Conservation (phyloP, 441 rosid genomes). For the Populus hybrid region DNA sequence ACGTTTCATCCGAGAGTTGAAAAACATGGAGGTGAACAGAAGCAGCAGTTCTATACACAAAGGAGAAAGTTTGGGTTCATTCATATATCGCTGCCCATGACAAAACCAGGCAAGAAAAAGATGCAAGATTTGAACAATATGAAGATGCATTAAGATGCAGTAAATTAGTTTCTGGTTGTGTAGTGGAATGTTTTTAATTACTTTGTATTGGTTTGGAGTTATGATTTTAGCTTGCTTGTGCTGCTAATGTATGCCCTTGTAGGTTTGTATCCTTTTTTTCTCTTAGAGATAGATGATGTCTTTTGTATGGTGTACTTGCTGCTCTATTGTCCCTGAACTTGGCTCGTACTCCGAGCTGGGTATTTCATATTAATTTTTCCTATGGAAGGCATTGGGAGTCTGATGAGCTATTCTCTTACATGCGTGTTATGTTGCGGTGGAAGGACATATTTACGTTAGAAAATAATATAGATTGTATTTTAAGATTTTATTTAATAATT, state of each 20-base stretch:
- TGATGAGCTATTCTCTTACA: background rate
- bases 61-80: conserved; percentile 93
- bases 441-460: no score
- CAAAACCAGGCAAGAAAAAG: conserved; percentile 74
- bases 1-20: conserved; percentile 43
- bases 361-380: background rate
- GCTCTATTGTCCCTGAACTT: background rate
- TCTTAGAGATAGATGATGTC: conserved; percentile 4
- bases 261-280: background rate
- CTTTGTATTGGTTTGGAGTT: conserved; percentile 19
- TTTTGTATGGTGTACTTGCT: background rate
- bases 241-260: conserved; percentile 3
- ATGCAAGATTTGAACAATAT: conserved; percentile 34
- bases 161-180: background rate
- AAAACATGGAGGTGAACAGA: conserved; percentile 45
- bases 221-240: conserved; percentile 4
- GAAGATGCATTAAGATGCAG: conserved; percentile 20
- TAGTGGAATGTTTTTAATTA: conserved; percentile 5
- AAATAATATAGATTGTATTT: no score
- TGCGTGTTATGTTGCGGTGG: background rate
- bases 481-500: no score
- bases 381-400: background rate
- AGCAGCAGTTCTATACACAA: conserved; percentile 58
- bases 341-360: background rate
- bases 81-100: conserved; percentile 77